These are phyloP conservation scores for Picochlorum costavermella DNA, from an alignment of 139 green algal genomes.

Conservation along the genomic window DNA sequence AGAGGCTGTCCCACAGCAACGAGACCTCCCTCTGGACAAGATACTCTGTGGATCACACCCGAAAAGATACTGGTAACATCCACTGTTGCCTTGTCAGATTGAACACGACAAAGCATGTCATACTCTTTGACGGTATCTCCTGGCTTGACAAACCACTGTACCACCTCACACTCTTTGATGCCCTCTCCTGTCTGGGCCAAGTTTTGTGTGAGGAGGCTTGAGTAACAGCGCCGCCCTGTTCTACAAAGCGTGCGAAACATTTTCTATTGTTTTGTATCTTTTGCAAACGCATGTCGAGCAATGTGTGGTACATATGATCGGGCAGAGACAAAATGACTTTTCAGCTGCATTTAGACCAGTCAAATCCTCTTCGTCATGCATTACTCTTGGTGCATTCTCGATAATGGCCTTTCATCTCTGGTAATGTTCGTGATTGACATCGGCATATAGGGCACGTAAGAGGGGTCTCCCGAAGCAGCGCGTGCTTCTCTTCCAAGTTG, in stretches of 20 bases:
- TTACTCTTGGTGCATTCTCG: no score
- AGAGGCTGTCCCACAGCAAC: constrained; percentile 72
- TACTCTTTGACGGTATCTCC: constrained; percentile 68
- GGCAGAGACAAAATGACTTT: no score
- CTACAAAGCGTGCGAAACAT: no score
- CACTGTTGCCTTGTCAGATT: constrained; percentile 84
- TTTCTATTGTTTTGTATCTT: no score
- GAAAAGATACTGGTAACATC: constrained; percentile 84
- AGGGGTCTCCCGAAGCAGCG: constrained; percentile 46
- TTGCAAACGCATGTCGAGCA: no score
- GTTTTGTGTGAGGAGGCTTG: not conserved
- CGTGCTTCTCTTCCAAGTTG: constrained; percentile 14
- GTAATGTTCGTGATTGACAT: no score
- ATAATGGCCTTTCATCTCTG: no score
- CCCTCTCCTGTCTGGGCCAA: constrained; percentile 81
- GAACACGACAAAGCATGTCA: constrained; percentile 77
- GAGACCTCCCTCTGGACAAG: constrained; percentile 50
- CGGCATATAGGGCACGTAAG: constrained; percentile 23
- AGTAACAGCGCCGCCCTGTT: no score
- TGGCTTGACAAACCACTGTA: constrained; percentile 76
- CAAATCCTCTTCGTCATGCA: no score
- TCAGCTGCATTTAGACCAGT: no score
- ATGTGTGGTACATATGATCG: no score
- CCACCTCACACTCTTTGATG: constrained; percentile 88
- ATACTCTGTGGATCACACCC: constrained; percentile 42